Evolutionary conservation across 805 yeast species (phyloP).

Genomic region (Kluyveromyces siamensis): DNA sequence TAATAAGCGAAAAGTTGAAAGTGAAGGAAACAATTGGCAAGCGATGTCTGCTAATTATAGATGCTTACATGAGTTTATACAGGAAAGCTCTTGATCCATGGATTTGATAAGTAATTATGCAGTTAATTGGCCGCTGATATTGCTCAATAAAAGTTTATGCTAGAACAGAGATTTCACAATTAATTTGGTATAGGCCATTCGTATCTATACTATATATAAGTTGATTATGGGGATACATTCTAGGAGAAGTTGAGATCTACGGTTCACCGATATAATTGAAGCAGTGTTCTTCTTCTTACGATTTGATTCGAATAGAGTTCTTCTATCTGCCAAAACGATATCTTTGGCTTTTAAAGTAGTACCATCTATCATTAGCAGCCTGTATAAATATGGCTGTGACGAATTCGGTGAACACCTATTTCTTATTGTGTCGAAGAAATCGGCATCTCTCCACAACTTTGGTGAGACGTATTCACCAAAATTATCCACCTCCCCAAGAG

Average conservation of each 20-base stretch:
- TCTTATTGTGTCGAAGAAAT: not conserved
- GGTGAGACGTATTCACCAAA: constrained; percentile 28
- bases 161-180: too few relatives aligned
- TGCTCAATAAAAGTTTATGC: too few relatives aligned
- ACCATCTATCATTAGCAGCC: constrained; percentile 10
- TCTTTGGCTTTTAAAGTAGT: constrained; percentile 3
- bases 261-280: constrained; percentile 7
- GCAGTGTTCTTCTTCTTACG: not conserved
- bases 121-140: too few relatives aligned
- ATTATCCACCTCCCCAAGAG: constrained; percentile 33
- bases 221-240: constrained; percentile 23
- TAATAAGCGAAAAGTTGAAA: too few relatives aligned
- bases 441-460: constrained; percentile 8
- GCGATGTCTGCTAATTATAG: too few relatives aligned
- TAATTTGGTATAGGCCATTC: too few relatives aligned
- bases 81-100: too few relatives aligned
- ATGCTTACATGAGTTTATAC: too few relatives aligned
- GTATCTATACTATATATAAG: constrained; percentile 5
- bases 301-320: not conserved
- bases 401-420: not conserved
- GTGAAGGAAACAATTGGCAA: too few relatives aligned
- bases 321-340: constrained; percentile 5
- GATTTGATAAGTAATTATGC: too few relatives aligned
- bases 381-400: constrained; percentile 10
- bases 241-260: constrained; percentile 15